phyloP scores from a whole-genome alignment of 805 yeast species.

The Ogataea pilisensis region DNA sequence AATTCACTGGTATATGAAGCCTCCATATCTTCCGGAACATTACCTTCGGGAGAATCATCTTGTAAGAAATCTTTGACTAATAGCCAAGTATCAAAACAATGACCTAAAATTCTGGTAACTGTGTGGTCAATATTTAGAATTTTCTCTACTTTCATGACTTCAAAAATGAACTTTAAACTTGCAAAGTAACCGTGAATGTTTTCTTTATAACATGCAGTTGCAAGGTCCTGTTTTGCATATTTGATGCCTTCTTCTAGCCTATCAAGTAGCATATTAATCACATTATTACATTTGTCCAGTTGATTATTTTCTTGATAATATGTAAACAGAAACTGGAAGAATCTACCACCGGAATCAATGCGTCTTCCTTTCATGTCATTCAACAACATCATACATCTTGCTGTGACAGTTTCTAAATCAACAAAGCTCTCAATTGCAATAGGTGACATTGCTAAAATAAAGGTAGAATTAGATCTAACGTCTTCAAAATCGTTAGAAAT shows the following conservation, averaged over 20 bases:
- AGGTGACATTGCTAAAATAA: constrained; percentile 44
- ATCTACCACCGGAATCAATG: constrained; percentile 77
- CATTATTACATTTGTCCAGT: constrained; percentile 18
- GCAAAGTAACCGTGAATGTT: constrained; percentile 71
- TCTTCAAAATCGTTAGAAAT: constrained; percentile 74
- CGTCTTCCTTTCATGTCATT: constrained; percentile 50
- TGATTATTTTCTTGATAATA: constrained; percentile 27
- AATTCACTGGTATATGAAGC: constrained; percentile 32
- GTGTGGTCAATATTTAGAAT: constrained; percentile 3
- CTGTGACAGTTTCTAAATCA: constrained; percentile 18
- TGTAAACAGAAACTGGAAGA: constrained; percentile 48
- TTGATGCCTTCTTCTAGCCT: constrained; percentile 33
- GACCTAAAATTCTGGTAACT: constrained; percentile 8
- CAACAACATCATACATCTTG: constrained; percentile 28
- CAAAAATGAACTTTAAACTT: constrained; percentile 42
- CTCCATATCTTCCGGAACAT: constrained; percentile 44
- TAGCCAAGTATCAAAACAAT: constrained; percentile 36
- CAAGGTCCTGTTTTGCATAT: constrained; percentile 33
- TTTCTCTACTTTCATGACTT: constrained; percentile 14
- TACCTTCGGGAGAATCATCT: constrained; percentile 70
- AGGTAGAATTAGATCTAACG: constrained; percentile 51
- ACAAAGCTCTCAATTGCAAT: constrained; percentile 22
- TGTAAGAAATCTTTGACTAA: constrained; percentile 46
- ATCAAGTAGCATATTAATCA: constrained; percentile 30
- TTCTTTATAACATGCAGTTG: constrained; percentile 41